Evolutionary conservation across 2,329 filamentous ascomycete genomes (phyloP).

Genomic region (Diaporthe sp.): DNA sequence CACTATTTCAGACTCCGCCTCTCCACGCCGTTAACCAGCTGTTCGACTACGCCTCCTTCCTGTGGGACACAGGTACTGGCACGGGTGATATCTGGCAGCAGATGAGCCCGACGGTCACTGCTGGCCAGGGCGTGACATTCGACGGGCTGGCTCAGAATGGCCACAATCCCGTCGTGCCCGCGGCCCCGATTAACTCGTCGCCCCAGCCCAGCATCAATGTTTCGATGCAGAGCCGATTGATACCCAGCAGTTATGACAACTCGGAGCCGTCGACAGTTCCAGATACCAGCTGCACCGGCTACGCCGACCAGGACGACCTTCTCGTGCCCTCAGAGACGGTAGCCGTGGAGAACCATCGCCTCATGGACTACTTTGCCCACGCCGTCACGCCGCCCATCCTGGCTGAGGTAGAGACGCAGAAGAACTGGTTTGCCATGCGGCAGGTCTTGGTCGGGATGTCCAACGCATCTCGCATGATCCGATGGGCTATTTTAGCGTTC

Average conservation of each 20-base stretch:
- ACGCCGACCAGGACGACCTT: slow-evolving; percentile 43
- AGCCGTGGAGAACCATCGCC: slow-evolving; percentile 50
- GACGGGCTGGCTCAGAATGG: not conserved
- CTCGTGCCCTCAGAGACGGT: slow-evolving; percentile 38
- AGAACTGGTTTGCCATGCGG: slow-evolving; percentile 63
- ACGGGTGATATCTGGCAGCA: slow-evolving; percentile 50
- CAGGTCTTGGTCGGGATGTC: slow-evolving; percentile 63
- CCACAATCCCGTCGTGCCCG: not conserved
- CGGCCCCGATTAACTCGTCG: slow-evolving; percentile 15
- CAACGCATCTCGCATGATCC: slow-evolving; percentile 59
- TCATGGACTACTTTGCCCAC: slow-evolving; percentile 62
- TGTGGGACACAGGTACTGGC: slow-evolving; percentile 55
- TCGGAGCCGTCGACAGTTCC: slow-evolving; percentile 29
- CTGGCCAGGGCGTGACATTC: not conserved
- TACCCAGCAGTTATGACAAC: slow-evolving; percentile 4
- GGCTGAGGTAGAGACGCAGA: slow-evolving; percentile 64
- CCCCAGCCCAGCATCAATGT: slow-evolving; percentile 23
- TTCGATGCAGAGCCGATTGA: slow-evolving; percentile 6
- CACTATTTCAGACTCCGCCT: slow-evolving; percentile 30
- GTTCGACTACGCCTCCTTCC: slow-evolving; percentile 62
- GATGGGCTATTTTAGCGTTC: slow-evolving; percentile 63
- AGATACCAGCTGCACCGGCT: slow-evolving; percentile 40
- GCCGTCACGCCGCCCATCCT: slow-evolving; percentile 66
- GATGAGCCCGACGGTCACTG: slow-evolving; percentile 40
- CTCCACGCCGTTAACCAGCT: slow-evolving; percentile 53